phyloP scores from a whole-genome alignment of 2,329 filamentous ascomycete genomes.

The Exophiala alcalophila region DNA sequence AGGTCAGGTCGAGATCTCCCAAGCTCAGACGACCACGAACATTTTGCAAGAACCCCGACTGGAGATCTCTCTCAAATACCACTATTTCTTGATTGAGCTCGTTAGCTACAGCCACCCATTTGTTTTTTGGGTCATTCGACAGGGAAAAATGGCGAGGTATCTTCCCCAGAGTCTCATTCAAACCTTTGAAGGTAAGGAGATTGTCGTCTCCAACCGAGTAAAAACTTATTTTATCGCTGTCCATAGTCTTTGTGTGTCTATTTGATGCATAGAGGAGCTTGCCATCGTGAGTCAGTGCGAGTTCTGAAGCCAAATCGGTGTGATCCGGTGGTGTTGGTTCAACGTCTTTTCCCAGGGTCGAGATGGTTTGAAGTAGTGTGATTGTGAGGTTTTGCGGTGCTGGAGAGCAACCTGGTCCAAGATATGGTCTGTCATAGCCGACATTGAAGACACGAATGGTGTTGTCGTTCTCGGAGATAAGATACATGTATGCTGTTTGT shows the following conservation, averaged over 20 bases:
- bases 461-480: constrained; percentile 20
- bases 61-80: constrained; percentile 12
- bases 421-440: constrained; percentile 3
- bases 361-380: constrained; percentile 9
- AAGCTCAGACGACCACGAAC: constrained; percentile 3
- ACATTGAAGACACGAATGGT: constrained; percentile 14
- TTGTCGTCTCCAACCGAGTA: constrained; percentile 15
- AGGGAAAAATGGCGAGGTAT: constrained; percentile 13
- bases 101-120: constrained; percentile 11
- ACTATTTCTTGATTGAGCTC: constrained; percentile 14
- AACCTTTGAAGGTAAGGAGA: constrained; percentile 7
- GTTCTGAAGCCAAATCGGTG: constrained; percentile 13
- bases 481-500: constrained; percentile 12
- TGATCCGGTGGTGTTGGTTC: constrained; percentile 4
- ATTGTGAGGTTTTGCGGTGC: constrained; percentile 2
- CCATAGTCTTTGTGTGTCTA: constrained; percentile 5
- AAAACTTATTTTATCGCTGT: constrained; percentile 7
- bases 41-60: constrained; percentile 6
- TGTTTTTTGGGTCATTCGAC: constrained; percentile 13
- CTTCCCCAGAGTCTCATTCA: constrained; percentile 7
- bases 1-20: constrained; percentile 2
- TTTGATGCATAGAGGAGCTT: constrained; percentile 19
- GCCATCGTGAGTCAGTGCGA: constrained; percentile 14
- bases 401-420: not conserved
- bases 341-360: constrained; percentile 8